phyloP scores from a whole-genome alignment of 768 basidiomycete species.

The Boletus speciosus region DNA sequence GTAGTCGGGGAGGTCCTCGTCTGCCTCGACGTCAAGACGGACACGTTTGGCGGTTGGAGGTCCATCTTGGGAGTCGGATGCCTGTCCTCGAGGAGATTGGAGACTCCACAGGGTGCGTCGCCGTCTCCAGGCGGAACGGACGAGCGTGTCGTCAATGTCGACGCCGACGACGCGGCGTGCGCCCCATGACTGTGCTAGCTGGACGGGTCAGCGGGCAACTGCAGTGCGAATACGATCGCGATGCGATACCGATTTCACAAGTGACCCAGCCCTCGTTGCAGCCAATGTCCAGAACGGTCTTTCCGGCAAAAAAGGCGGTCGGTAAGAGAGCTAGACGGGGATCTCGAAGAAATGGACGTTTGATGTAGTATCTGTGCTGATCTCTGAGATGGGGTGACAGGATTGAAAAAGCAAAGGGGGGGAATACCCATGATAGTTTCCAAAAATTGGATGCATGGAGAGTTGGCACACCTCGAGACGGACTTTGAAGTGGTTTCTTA shows the following conservation, averaged over 20 bases:
- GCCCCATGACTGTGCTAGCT: conserved; percentile 58
- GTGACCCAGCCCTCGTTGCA: conserved; percentile 87
- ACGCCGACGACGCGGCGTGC: conserved; percentile 75
- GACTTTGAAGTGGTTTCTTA: not conserved
- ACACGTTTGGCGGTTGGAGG: conserved; percentile 9
- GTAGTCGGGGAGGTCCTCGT: conserved; percentile 36
- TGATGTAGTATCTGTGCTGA: conserved; percentile 64
- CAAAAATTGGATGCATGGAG: conserved; percentile 39
- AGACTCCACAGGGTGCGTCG: conserved; percentile 69
- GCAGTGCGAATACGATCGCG: not conserved
- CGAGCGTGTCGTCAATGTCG: conserved; percentile 75
- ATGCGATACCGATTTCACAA: conserved; percentile 64
- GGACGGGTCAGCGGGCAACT: not conserved
- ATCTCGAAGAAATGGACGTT: conserved; percentile 59
- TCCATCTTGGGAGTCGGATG: not conserved
- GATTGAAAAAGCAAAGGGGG: too few species aligned
- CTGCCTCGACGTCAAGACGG: not conserved
- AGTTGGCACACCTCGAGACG: not conserved
- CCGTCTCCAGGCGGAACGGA: conserved; percentile 74
- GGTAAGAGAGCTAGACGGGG: conserved; percentile 65
- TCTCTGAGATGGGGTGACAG: not conserved
- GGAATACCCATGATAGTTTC: conserved; percentile 55
- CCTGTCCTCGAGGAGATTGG: conserved; percentile 34
- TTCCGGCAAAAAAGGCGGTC: conserved; percentile 45
- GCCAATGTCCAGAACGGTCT: conserved; percentile 75